Evolutionary conservation across 192 early-diverging fungal genomes (phyloP), one percentile per base, ranked within the genome.

Genomic region (Coemansia furcata): DNA sequence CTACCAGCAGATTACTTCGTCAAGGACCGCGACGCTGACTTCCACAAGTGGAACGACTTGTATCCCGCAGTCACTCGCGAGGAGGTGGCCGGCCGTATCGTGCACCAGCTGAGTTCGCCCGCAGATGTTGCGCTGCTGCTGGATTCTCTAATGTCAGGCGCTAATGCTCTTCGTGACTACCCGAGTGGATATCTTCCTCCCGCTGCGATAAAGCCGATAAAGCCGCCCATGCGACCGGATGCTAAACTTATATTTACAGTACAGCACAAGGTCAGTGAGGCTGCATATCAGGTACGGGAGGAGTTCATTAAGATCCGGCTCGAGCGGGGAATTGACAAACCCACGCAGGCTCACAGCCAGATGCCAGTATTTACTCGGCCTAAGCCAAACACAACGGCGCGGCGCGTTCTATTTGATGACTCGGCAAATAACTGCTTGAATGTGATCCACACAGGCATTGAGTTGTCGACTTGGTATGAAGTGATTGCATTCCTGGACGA

Each of bases 311-410:
- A n/a, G n/a, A n/a, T n/a, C n/a, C n/a, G n/a, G n/a, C n/a, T n/a
- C n/a, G n/a, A n/a, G n/a, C n/a, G n/a, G n/a, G 68, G 68, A 8
- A 67, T 76, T 40, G 74, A 76, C 26, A 54, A 76, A 19, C 65
- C 40, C 1, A 47, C 54, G 6, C 7, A 10, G 1, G 74, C 68
- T 0, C 47, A 44, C 26, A 43, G 43, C 1, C 67, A 71, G 44
- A 23, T 76, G 12, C 68, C 68, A 3, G 40, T 71, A 0, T 71
- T 67, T 35, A 70, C 66, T 0, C 42, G 37, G 14, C 14, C 74
- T 7, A 76, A 76, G 37, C 74, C 60, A 1, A 63, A 46, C 19
- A 76, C 68, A 3, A 43, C 11, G 42, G 42, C 42, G 11, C 3
- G 42, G 12, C 11, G 42, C 3, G 42, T 43, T 4, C 26, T 65